Percentiles rank a stretch among this genome's conserved stretches.
Evolutionary conservation across 2,329 filamentous ascomycete genomes (phyloP).

Genomic region (Aspergillus sp.): DNA sequence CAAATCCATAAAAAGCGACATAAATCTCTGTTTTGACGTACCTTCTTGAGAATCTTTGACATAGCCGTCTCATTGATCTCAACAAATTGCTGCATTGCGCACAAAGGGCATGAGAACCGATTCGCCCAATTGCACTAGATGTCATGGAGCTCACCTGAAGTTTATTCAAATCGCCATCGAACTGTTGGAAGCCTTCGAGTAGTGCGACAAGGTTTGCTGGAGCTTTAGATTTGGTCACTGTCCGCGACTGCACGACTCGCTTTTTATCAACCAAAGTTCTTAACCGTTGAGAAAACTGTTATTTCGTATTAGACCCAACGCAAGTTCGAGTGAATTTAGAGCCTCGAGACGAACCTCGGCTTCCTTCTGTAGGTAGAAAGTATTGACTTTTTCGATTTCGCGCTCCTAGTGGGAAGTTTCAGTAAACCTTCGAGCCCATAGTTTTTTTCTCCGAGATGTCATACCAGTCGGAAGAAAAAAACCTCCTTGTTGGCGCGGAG

Average conservation of each 20-base stretch:
- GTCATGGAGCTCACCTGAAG: conserved; percentile 58
- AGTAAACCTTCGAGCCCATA: conserved; percentile 3
- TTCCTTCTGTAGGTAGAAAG: conserved; percentile 96
- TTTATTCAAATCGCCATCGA: conserved; percentile 95
- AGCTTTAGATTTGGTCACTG: conserved; percentile 73
- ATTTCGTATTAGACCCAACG: not conserved
- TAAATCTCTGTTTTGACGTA: conserved; percentile 36
- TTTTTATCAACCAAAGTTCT: conserved; percentile 95
- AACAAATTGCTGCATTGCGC: conserved; percentile 75
- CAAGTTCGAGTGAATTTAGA: not conserved
- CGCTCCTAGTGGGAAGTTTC: conserved; percentile 67
- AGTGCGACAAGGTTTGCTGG: conserved; percentile 93
- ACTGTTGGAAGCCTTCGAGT: conserved; percentile 96
- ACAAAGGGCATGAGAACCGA: conserved; percentile 9
- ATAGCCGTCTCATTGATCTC: conserved; percentile 98
- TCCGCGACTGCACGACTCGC: conserved; percentile 78
- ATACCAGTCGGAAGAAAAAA: conserved; percentile 95
- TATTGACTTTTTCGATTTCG: conserved; percentile 97
- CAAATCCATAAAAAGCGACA: not conserved
- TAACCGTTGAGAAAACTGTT: conserved; percentile 84
- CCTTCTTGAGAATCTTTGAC: conserved; percentile 97
- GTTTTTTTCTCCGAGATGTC: conserved; percentile 26
- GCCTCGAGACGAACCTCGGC: conserved; percentile 69
- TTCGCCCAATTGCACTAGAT: not conserved
- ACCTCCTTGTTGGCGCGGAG: conserved; percentile 96